phyloP scores from a whole-genome alignment of 306 rosid genomes.

The Gastrolobium villosum region DNA sequence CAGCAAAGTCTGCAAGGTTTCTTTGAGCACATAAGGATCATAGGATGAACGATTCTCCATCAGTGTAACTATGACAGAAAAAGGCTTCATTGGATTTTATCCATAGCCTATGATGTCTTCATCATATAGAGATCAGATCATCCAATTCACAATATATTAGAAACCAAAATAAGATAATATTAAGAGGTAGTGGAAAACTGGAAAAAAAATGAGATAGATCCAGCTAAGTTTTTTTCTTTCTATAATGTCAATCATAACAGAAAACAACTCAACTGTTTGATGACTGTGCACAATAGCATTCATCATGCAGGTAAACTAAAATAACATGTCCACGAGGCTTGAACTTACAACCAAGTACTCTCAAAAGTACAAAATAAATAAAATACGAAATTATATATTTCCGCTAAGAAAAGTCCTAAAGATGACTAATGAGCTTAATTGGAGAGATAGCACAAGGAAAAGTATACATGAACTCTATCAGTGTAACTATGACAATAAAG shows the following conservation, averaged over 20 bases:
- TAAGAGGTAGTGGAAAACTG: background rate
- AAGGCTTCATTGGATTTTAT: constrained; percentile 59
- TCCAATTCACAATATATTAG: background rate
- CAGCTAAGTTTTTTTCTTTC: background rate
- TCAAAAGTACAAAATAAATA: constrained; percentile 1
- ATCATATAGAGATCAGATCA: constrained; percentile 60
- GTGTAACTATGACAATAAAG: constrained; percentile 68
- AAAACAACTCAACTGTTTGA: background rate
- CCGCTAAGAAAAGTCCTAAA: background rate
- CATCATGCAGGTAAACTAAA: background rate
- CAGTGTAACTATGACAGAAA: constrained; percentile 84
- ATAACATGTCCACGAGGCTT: background rate
- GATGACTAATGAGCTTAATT: background rate
- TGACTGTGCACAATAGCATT: background rate
- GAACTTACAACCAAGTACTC: background rate
- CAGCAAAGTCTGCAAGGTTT: too few relatives aligned
- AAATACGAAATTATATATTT: background rate
- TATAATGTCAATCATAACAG: background rate
- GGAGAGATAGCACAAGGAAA: background rate
- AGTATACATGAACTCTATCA: constrained; percentile 51
- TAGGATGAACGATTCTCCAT: constrained; percentile 50
- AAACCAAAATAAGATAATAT: background rate
- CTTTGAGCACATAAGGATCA: too few relatives aligned
- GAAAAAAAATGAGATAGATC: background rate
- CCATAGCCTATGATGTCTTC: constrained; percentile 65